phyloP scores from a whole-genome alignment of 805 yeast genomes.

The Millerozyma acaciae region DNA sequence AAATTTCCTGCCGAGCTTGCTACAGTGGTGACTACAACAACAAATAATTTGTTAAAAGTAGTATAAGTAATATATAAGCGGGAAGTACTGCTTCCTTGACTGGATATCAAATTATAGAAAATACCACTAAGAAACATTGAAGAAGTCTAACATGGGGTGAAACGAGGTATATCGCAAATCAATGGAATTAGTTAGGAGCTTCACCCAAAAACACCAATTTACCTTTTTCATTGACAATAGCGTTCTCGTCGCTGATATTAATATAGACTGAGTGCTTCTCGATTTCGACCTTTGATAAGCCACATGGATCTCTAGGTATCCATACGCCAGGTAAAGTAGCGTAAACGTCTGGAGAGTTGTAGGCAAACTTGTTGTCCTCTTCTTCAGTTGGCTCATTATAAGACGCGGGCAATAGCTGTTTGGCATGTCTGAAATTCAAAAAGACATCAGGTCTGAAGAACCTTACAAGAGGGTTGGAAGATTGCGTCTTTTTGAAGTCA shows the following conservation, averaged over 20 bases:
- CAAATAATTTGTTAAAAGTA: no score
- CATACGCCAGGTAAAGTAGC: slow-evolving; percentile 74
- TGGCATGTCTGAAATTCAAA: slow-evolving; percentile 39
- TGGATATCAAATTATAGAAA: no score
- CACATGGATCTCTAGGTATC: slow-evolving; percentile 90
- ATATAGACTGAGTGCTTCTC: slow-evolving; percentile 53
- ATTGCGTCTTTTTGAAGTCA: slow-evolving; percentile 34
- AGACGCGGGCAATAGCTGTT: slow-evolving; percentile 30
- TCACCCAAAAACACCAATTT: slow-evolving; percentile 26
- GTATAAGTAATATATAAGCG: no score
- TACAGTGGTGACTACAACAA: no score
- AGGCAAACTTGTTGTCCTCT: slow-evolving; percentile 57
- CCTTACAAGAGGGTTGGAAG: slow-evolving; percentile 44
- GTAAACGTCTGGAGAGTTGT: slow-evolving; percentile 69
- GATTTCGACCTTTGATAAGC: slow-evolving; percentile 63
- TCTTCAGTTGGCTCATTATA: slow-evolving; percentile 35
- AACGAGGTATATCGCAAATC: no score
- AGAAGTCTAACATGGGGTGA: no score
- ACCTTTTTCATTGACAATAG: slow-evolving; percentile 46
- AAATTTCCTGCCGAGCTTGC: no score
- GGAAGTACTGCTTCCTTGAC: no score
- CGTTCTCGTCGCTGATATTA: slow-evolving; percentile 63
- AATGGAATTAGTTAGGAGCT: slow-evolving; percentile 23
- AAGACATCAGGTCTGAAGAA: slow-evolving; percentile 60
- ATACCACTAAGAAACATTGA: no score